A percentile compares a stretch with the other conserved stretches of the same genome.
Conservation (phyloP, 495 filamentous ascomycete genomes). For the Acidomyces sp. region DNA sequence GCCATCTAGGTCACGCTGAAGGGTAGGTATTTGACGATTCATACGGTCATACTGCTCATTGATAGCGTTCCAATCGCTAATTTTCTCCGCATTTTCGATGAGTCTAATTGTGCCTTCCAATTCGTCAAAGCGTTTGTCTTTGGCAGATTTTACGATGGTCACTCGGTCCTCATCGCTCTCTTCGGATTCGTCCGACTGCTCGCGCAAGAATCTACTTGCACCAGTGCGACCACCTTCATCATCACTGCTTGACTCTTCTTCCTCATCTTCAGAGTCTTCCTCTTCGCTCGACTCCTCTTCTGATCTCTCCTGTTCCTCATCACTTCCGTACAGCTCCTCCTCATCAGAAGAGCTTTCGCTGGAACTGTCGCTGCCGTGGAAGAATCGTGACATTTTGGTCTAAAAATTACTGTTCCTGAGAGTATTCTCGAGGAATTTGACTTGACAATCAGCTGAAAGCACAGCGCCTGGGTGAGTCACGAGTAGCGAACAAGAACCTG, state of each 20-base stretch:
- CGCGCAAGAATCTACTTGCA: conserved; percentile 67
- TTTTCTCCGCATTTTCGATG: conserved; percentile 94
- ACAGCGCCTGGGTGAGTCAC: background rate
- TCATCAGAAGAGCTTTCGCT: conserved; percentile 78
- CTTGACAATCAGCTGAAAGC: background rate
- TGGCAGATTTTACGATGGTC: conserved; percentile 85
- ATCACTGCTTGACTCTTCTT: conserved; percentile 36
- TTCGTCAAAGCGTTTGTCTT: conserved; percentile 92
- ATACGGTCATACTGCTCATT: conserved; percentile 86
- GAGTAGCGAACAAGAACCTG: background rate
- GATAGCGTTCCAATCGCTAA: conserved; percentile 90
- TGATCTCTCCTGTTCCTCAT: conserved; percentile 50
- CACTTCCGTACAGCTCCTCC: conserved; percentile 74
- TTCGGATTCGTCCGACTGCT: conserved; percentile 40
- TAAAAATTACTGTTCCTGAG: no score
- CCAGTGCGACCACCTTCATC: conserved; percentile 56
- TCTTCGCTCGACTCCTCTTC: conserved; percentile 41
- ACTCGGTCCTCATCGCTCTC: conserved; percentile 64
- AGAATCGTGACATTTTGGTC: conserved; percentile 85
- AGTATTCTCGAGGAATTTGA: background rate
- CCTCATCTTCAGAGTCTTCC: conserved; percentile 23
- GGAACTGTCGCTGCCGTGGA: conserved; percentile 83
- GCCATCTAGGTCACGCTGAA: conserved; percentile 49
- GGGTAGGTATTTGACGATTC: conserved; percentile 74
- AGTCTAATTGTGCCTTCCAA: conserved; percentile 74